Evolutionary conservation across 176 grass and related monocot genomes (phyloP).

Genomic region (Zea luxurians): DNA sequence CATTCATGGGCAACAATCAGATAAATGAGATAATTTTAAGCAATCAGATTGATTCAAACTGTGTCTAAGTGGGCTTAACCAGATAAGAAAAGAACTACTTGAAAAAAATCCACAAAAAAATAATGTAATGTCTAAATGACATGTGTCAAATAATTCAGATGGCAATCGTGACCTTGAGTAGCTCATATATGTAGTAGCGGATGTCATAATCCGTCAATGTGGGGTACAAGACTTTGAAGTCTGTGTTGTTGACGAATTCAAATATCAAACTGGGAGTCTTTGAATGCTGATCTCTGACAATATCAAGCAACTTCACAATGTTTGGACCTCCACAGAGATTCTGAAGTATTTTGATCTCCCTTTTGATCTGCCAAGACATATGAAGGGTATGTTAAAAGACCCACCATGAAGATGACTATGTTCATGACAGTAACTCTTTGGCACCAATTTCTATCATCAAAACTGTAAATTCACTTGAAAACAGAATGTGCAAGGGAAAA

Average conservation of each 20-base stretch:
- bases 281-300: slow-evolving; percentile 94
- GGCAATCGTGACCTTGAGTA: slow-evolving; percentile 75
- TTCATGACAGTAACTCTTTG: neutral
- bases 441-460: neutral
- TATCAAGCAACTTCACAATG: slow-evolving; percentile 86
- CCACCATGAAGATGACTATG: neutral
- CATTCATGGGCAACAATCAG: neutral
- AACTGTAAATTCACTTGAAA: neutral
- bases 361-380: slow-evolving; percentile 81
- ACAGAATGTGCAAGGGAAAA: neutral
- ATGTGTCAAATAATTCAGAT: slow-evolving; percentile 16
- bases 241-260: slow-evolving; percentile 98
- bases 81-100: slow-evolving; percentile 15
- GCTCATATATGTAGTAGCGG: slow-evolving; percentile 94
- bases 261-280: slow-evolving; percentile 96
- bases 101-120: slow-evolving; percentile 23
- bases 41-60: neutral
- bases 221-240: slow-evolving; percentile 95
- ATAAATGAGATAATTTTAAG: neutral
- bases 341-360: slow-evolving; percentile 99
- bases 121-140: neutral
- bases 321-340: slow-evolving; percentile 97
- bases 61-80: slow-evolving; percentile 1
- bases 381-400: slow-evolving; percentile 17
- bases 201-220: slow-evolving; percentile 98